phyloP scores from a whole-genome alignment of 2,329 filamentous ascomycete species.

The Shiraia bambusicola region DNA sequence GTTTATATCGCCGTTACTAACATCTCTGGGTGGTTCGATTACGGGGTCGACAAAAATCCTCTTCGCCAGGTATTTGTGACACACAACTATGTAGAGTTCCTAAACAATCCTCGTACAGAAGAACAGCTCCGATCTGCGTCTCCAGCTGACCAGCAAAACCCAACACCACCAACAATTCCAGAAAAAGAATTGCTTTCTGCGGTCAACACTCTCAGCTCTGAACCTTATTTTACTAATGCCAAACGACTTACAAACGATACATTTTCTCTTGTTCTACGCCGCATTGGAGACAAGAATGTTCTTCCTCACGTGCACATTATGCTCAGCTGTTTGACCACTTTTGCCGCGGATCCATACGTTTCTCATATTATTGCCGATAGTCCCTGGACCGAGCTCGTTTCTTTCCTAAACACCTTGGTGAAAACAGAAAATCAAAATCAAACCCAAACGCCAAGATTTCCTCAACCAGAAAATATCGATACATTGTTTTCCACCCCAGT shows the following conservation, averaged over 20 bases:
- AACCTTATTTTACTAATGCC: conserved; percentile 36
- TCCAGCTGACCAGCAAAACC: conserved; percentile 15
- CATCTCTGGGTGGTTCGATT: conserved; percentile 55
- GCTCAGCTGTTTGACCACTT: conserved; percentile 59
- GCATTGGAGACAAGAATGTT: conserved; percentile 60
- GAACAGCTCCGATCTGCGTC: conserved; percentile 20
- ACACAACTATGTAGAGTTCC: conserved; percentile 5
- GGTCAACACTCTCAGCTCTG: conserved; percentile 14
- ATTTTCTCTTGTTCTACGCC: conserved; percentile 51
- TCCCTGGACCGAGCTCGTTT: conserved; percentile 55
- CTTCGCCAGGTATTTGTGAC: conserved; percentile 32
- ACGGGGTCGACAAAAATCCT: conserved; percentile 51
- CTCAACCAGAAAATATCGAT: conserved; percentile 31
- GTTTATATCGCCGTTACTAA: conserved; percentile 61
- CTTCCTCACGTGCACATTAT: conserved; percentile 64
- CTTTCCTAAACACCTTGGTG: conserved; percentile 57
- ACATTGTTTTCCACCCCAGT: conserved; percentile 25
- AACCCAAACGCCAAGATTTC: conserved; percentile 5
- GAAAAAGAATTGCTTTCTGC: conserved; percentile 20
- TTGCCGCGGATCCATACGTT: conserved; percentile 42
- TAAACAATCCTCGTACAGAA: conserved; percentile 15
- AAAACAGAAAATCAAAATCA: conserved; percentile 34
- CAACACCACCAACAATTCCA: conserved; percentile 13
- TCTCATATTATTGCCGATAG: conserved; percentile 38
- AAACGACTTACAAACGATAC: conserved; percentile 49